phyloP scores from a whole-genome alignment of 805 yeast species.

The Wickerhamiella sorbophila region DNA sequence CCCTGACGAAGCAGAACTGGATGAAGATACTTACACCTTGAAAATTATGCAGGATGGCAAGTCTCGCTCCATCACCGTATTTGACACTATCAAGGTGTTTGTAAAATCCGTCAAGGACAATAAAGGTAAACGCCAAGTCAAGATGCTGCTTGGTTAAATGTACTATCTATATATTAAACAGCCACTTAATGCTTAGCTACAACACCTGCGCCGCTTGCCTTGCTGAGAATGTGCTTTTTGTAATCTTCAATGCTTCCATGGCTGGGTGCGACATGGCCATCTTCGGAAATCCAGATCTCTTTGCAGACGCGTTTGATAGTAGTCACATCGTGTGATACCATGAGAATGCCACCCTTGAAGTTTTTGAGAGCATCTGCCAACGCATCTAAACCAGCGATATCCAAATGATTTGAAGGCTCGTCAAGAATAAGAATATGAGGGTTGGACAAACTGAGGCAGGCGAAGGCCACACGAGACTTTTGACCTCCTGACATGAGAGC shows the following conservation, averaged over 20 bases:
- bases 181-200: conserved; percentile 60
- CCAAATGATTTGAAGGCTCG: conserved; percentile 97
- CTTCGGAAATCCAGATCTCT: conserved; percentile 92
- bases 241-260: conserved; percentile 75
- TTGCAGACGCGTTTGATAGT: conserved; percentile 80
- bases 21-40: conserved; percentile 65
- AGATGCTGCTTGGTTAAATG: conserved; percentile 29
- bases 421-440: conserved; percentile 89
- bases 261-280: conserved; percentile 63
- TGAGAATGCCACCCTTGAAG: conserved; percentile 89
- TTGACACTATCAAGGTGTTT: conserved; percentile 73
- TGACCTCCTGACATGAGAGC: conserved; percentile 91
- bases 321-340: conserved; percentile 96
- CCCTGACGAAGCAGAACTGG: conserved; percentile 45
- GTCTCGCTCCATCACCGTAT: conserved; percentile 45
- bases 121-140: conserved; percentile 88
- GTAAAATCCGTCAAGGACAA: conserved; percentile 70
- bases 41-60: conserved; percentile 35
- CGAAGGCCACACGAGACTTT: conserved; percentile 95
- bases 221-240: conserved; percentile 68
- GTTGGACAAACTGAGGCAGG: conserved; percentile 74
- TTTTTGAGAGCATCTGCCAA: conserved; percentile 73
- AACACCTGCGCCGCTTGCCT: conserved; percentile 77
- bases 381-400: conserved; percentile 96
- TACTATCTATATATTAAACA: conserved; percentile 2